These are phyloP conservation scores for Aspergillus brasiliensis DNA, from an alignment of 2,329 filamentous ascomycete species.

Conservation along the genomic window DNA sequence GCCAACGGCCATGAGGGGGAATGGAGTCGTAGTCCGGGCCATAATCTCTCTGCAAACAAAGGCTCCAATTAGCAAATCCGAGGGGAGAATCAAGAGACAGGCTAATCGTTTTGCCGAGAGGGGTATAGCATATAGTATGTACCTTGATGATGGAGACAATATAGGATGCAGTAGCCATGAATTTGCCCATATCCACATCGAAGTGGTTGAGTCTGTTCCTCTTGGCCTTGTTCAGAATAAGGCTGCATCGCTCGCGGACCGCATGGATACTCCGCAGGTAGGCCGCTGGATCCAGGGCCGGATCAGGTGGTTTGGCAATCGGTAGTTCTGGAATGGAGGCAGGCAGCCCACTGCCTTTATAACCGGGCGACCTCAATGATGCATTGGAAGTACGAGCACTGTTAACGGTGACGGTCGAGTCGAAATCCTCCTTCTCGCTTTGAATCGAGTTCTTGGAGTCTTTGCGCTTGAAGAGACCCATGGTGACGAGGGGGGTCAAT, in stretches of 20 bases:
- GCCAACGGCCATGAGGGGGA: constrained; percentile 75
- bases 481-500: constrained; percentile 22
- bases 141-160: constrained; percentile 96
- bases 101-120: constrained; percentile 9
- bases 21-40: constrained; percentile 70
- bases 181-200: constrained; percentile 82
- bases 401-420: constrained; percentile 44
- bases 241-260: constrained; percentile 75
- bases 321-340: constrained; percentile 70
- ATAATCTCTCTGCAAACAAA: constrained; percentile 62
- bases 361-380: constrained; percentile 54
- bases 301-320: constrained; percentile 83
- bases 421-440: constrained; percentile 43
- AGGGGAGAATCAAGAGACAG: background rate
- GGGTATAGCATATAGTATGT: constrained; percentile 19
- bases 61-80: constrained; percentile 3
- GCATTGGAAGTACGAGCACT: constrained; percentile 48
- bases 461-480: constrained; percentile 52
- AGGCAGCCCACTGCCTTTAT: constrained; percentile 50
- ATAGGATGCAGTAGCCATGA: constrained; percentile 79
- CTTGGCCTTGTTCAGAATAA: constrained; percentile 76
- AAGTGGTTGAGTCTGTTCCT: constrained; percentile 81
- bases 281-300: constrained; percentile 80
- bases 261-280: constrained; percentile 89
- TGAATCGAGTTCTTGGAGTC: constrained; percentile 44